Percentiles rank a stretch among this genome's conserved stretches.
These are phyloP conservation scores for Phytophthora quininea DNA, from an alignment of 352 stramenopile genomes.

Conservation along the genomic window DNA sequence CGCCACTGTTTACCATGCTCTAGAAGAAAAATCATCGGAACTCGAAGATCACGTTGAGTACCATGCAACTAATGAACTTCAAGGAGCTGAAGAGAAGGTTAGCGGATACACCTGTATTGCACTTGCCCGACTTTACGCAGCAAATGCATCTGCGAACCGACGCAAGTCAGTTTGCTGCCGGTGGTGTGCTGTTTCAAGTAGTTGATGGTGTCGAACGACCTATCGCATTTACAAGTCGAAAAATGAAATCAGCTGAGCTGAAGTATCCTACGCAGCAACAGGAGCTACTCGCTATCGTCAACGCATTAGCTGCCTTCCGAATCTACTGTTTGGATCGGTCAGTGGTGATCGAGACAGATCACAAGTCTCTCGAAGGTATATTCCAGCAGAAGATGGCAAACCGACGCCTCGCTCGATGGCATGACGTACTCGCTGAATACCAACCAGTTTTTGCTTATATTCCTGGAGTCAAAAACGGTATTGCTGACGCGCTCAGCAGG, in stretches of 20 bases:
- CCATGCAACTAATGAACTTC: conserved; percentile 10
- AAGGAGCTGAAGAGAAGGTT: conserved; percentile 14
- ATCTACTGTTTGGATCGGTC: conserved; percentile 17
- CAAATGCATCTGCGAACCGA: conserved; percentile 16
- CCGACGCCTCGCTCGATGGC: conserved; percentile 15
- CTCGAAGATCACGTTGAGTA: conserved; percentile 12
- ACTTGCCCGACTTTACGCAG: conserved; percentile 9
- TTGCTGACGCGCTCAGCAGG: conserved; percentile 11
- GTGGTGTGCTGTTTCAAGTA: conserved; percentile 15
- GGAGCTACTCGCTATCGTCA: conserved; percentile 18
- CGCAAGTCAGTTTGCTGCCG: conserved; percentile 10
- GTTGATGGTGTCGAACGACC: conserved; percentile 7
- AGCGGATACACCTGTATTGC: conserved; percentile 8
- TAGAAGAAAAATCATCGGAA: conserved; percentile 18
- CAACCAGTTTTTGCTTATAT: conserved; percentile 22
- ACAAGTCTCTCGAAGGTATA: conserved; percentile 20
- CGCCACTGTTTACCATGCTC: conserved; percentile 12
- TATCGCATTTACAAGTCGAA: conserved; percentile 20
- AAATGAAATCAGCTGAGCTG: conserved; percentile 28
- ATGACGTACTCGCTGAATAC: conserved; percentile 20
- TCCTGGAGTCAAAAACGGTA: conserved; percentile 19
- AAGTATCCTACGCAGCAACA: conserved; percentile 21
- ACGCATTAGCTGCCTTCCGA: conserved; percentile 13
- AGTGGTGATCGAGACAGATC: conserved; percentile 12
- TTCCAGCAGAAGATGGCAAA: conserved; percentile 29